A percentile compares a stretch with the other conserved stretches of the same genome.
Evolutionary conservation across 2,329 filamentous ascomycete species (phyloP).

Genomic region (Alternaria triticina): DNA sequence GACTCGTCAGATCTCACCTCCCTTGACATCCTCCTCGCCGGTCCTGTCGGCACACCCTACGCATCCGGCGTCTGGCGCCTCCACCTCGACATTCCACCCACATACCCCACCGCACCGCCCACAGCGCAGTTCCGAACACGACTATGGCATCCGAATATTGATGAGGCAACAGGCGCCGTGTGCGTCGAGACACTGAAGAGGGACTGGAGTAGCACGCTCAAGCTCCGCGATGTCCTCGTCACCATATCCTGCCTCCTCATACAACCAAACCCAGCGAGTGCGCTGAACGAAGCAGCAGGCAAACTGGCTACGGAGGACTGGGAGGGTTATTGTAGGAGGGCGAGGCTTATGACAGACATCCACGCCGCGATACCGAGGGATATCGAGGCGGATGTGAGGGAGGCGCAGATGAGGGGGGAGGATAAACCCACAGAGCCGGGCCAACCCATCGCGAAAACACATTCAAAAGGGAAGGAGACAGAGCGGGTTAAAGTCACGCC

Average conservation of each 20-base stretch:
- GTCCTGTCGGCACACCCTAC: constrained; percentile 67
- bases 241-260: constrained; percentile 68
- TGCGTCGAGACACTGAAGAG: constrained; percentile 70
- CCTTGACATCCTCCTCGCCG: constrained; percentile 64
- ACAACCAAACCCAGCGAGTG: constrained; percentile 68
- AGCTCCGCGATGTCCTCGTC: constrained; percentile 64
- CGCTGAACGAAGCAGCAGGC: constrained; percentile 67
- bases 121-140: constrained; percentile 67
- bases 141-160: constrained; percentile 71
- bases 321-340: constrained; percentile 62
- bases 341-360: constrained; percentile 67
- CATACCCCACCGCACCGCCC: constrained; percentile 60
- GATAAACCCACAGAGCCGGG: constrained; percentile 45
- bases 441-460: constrained; percentile 18
- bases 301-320: constrained; percentile 64
- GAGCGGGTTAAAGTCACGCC: constrained; percentile 27
- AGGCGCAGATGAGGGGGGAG: constrained; percentile 63
- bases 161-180: constrained; percentile 66
- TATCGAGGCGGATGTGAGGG: constrained; percentile 53
- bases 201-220: constrained; percentile 66
- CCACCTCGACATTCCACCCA: constrained; percentile 64
- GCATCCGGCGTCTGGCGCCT: constrained; percentile 64
- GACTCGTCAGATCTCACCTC: constrained; percentile 62
- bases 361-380: constrained; percentile 62
- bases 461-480: constrained; percentile 33